Evolutionary conservation across 768 basidiomycete genomes (phyloP).

Genomic region (Podaxis sp.): DNA sequence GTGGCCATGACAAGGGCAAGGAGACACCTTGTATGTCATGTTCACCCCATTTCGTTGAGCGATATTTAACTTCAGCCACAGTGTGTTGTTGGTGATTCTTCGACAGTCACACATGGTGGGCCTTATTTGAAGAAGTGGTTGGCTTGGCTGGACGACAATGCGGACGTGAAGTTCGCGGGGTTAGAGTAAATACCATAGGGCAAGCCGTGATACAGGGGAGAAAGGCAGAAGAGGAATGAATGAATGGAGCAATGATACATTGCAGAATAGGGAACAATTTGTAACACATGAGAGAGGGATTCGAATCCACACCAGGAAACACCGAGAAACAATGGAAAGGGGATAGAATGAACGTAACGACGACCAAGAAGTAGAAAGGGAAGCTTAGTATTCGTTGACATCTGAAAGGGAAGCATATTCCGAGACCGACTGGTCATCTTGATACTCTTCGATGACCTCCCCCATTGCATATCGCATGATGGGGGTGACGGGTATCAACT

Average conservation of each 20-base stretch:
- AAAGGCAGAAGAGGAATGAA: neutral
- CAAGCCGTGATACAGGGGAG: neutral
- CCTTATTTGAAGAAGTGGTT: slow-evolving; percentile 87
- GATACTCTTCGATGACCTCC: slow-evolving; percentile 79
- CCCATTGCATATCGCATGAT: slow-evolving; percentile 84
- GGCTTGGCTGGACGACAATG: slow-evolving; percentile 83
- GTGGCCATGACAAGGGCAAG: slow-evolving; percentile 92
- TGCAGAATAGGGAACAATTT: neutral
- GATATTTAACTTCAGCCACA: slow-evolving; percentile 22
- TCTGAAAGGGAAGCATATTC: slow-evolving; percentile 80
- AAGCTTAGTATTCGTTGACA: slow-evolving; percentile 61
- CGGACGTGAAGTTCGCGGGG: slow-evolving; percentile 86
- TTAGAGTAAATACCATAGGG: slow-evolving; percentile 34
- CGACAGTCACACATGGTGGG: slow-evolving; percentile 83
- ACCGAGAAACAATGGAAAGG: neutral
- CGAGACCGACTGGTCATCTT: slow-evolving; percentile 68
- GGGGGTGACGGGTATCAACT: slow-evolving; percentile 71
- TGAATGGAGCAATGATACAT: neutral
- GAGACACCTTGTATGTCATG: slow-evolving; percentile 71
- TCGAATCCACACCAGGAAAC: neutral
- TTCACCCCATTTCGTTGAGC: neutral
- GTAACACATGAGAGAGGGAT: neutral
- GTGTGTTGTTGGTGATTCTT: slow-evolving; percentile 94
- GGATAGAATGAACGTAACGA: neutral
- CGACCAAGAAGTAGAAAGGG: neutral